Conservation (phyloP, 257 asterid genomes). For the Salvia rosmarinus region DNA sequence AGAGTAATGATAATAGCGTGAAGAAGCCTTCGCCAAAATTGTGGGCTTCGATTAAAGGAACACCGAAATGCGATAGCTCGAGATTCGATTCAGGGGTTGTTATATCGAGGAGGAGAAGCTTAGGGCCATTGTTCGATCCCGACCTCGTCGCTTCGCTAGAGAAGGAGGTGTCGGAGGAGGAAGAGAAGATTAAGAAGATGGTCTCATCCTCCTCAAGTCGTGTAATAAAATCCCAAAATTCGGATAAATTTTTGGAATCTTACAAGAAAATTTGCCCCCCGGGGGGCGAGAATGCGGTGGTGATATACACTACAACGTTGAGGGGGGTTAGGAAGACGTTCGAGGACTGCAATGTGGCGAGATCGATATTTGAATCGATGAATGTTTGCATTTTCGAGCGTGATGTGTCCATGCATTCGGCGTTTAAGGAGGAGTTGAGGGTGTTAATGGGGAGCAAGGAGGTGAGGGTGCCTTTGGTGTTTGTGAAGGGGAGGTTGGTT, state of each 20-base stretch:
- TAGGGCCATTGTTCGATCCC: conserved; percentile 71
- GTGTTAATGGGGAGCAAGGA: conserved; percentile 58
- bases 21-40: conserved; percentile 62
- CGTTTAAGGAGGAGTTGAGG: conserved; percentile 75
- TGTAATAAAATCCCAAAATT: conserved; percentile 32
- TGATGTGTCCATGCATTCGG: conserved; percentile 82
- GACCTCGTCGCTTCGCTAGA: conserved; percentile 52
- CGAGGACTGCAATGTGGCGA: conserved; percentile 75
- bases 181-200: conserved; percentile 60
- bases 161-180: conserved; percentile 56
- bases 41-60: conserved; percentile 58
- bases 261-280: conserved; percentile 66
- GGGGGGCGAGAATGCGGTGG: conserved; percentile 59
- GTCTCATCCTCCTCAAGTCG: conserved; percentile 36
- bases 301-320: conserved; percentile 75
- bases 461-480: conserved; percentile 74
- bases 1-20: conserved; percentile 39
- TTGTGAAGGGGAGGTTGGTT: conserved; percentile 81
- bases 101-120: conserved; percentile 50
- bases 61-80: conserved; percentile 52
- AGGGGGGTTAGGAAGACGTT: conserved; percentile 89
- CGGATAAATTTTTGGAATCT: conserved; percentile 40
- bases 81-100: conserved; percentile 52
- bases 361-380: conserved; percentile 70
- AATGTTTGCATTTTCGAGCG: conserved; percentile 59